Evolutionary conservation across 2,329 filamentous ascomycete species (phyloP), one percentile per base, ranked within the genome.

Genomic region (Talaromyces sp.): DNA sequence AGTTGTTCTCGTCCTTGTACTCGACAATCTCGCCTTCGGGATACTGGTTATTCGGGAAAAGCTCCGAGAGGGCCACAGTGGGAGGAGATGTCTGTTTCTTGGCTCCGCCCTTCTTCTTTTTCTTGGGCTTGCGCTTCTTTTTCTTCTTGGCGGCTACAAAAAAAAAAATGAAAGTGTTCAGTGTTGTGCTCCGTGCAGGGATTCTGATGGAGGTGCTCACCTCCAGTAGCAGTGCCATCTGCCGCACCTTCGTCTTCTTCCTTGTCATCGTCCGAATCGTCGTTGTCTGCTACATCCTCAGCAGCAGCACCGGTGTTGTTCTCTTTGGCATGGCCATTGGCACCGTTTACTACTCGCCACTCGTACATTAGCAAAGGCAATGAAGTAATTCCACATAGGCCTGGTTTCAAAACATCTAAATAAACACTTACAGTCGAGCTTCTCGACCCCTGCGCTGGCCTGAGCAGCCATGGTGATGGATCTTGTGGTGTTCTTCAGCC

Each of bases 51-150:
- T 85, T 85, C 57, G 88, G 85, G 78, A 91, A 94, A 50, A 95
- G 81, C 66, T 87, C 85, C 35, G 88, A 86, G 38, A 95, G 76
- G 48, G 86, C 82, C 26, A 94, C 86, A 51, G 89, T 85, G 3
- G 91, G 91, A 32, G 91, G 90, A 57, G 85, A 82, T n/a, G 88
- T 88, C 77, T 95, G 91, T 54, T 82, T 81, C 59, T 88, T 91
- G 56, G 87, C 81, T 7, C 72, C 76, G 19, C 67, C 75, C 64
- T 77, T 79, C 69, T 86, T 89, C 83, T 89, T 88, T 74, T 86
- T 87, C 72, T 87, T 84, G 77, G 85, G 88, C 81, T 87, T 90
- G 82, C 91, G 91, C 82, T 92, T 93, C 79, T 92, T 91, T 79
- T 91, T 91, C 77, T 90, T 90, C 51, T 62, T 62, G n/a, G 61